Evolutionary conservation across 768 basidiomycete species (phyloP).

Genomic region (Lepiota brunneoincarnata): DNA sequence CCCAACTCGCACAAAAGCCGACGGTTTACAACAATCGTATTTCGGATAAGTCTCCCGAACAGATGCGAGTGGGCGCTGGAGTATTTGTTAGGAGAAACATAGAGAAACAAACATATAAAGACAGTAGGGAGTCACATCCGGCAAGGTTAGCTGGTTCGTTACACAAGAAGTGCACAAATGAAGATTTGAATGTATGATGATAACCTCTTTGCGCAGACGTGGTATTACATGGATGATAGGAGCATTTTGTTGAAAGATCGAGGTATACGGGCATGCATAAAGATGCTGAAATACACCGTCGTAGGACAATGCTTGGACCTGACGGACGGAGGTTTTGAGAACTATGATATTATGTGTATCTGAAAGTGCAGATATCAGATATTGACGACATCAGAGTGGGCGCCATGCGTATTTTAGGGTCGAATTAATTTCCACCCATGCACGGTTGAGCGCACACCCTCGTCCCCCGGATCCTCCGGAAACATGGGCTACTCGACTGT

Average conservation of each 20-base stretch:
- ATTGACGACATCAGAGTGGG: constrained; percentile 4
- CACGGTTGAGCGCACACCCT: constrained; percentile 73
- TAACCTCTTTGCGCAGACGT: constrained; percentile 19
- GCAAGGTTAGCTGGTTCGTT: too few relatives aligned
- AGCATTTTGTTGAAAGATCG: constrained; percentile 18
- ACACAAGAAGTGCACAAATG: too few relatives aligned
- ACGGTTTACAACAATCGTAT: too few relatives aligned
- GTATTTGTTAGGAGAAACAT: too few relatives aligned
- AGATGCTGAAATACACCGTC: not conserved
- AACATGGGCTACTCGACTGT: constrained; percentile 72
- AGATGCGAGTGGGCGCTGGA: too few relatives aligned
- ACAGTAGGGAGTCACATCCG: too few relatives aligned
- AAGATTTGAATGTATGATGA: constrained; percentile 23
- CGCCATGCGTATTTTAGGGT: not conserved
- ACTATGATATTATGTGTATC: constrained; percentile 17
- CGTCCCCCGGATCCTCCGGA: constrained; percentile 80
- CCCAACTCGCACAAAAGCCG: too few relatives aligned
- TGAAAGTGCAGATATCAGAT: constrained; percentile 21
- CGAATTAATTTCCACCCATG: constrained; percentile 73
- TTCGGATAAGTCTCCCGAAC: too few relatives aligned
- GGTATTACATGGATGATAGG: constrained; percentile 26
- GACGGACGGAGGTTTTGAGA: constrained; percentile 16
- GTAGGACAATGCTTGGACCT: constrained; percentile 15
- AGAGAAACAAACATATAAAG: too few relatives aligned
- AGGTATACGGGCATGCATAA: constrained; percentile 12